phyloP scores from a whole-genome alignment of 23 red algal species.

The Gracilaria gracilis region DNA sequence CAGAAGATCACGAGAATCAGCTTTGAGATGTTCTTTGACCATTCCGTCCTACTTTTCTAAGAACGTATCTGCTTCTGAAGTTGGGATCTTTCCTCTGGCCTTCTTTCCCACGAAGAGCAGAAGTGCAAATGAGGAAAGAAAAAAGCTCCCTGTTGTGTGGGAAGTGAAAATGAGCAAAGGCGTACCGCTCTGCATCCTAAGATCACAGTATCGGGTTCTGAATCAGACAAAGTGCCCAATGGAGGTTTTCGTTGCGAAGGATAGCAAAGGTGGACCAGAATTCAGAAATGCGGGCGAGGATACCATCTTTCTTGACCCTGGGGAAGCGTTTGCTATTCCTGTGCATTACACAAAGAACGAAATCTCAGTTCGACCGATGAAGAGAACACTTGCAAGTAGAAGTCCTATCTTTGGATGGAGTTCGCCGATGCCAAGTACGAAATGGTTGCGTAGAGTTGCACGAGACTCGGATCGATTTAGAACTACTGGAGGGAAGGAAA shows the following conservation, averaged over 20 bases:
- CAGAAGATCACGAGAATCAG: conserved; percentile 40
- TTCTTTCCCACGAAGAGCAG: conserved; percentile 35
- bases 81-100: conserved; percentile 47
- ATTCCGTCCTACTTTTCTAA: conserved; percentile 44
- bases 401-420: conserved; percentile 22
- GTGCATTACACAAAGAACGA: conserved; percentile 32
- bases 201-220: conserved; percentile 70
- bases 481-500: background rate
- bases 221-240: conserved; percentile 73
- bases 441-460: conserved; percentile 41
- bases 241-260: conserved; percentile 31
- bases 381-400: background rate
- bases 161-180: conserved; percentile 90
- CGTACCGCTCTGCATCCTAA: conserved; percentile 73
- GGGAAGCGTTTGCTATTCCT: conserved; percentile 39
- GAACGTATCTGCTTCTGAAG: conserved; percentile 60
- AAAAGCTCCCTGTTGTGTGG: conserved; percentile 69
- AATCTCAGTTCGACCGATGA: conserved; percentile 41
- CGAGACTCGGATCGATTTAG: background rate
- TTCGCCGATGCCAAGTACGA: conserved; percentile 7
- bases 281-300: background rate
- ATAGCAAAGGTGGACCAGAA: background rate
- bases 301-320: conserved; percentile 3
- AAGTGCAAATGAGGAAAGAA: background rate
- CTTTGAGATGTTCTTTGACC: conserved; percentile 55